Evolutionary conservation across 352 stramenopile genomes (phyloP).

Genomic region (Pythium sp.): DNA sequence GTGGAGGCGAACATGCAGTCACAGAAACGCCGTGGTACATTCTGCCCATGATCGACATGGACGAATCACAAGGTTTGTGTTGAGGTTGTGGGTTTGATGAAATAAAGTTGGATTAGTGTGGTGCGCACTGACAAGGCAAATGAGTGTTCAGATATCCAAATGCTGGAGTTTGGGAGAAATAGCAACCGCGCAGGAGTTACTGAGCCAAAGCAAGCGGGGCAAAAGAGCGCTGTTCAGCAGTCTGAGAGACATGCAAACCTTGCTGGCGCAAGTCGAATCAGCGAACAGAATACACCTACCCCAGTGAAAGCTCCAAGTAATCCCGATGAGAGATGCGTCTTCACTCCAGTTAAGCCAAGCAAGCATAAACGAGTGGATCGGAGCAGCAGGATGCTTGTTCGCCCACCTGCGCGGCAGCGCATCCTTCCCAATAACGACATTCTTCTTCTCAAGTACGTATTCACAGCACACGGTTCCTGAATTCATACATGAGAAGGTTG

Average conservation of each 20-base stretch:
- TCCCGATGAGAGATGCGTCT: slow-evolving; percentile 37
- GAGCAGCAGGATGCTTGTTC: not conserved
- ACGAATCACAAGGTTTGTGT: slow-evolving; percentile 48
- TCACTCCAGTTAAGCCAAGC: slow-evolving; percentile 52
- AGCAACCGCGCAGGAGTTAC: slow-evolving; percentile 4
- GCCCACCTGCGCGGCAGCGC: slow-evolving; percentile 20
- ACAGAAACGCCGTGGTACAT: slow-evolving; percentile 60
- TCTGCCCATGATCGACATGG: slow-evolving; percentile 32
- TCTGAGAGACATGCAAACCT: not conserved
- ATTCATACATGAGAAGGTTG: not conserved
- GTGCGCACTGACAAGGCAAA: too few relatives aligned
- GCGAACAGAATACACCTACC: slow-evolving; percentile 6
- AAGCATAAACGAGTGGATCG: slow-evolving; percentile 22
- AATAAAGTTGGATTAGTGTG: not conserved
- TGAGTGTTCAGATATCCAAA: slow-evolving; percentile 46
- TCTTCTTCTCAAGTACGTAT: slow-evolving; percentile 12
- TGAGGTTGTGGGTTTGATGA: not conserved
- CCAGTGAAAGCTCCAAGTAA: slow-evolving; percentile 12
- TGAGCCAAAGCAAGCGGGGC: not conserved
- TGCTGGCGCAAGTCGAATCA: not conserved
- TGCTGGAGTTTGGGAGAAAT: slow-evolving; percentile 44
- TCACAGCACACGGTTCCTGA: not conserved
- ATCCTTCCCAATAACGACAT: slow-evolving; percentile 23
- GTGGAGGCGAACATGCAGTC: slow-evolving; percentile 7
- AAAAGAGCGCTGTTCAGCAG: not conserved